These are phyloP conservation scores for Fraxinus latifolia DNA, from an alignment of 305 asterid genomes.

Conservation along the genomic window DNA sequence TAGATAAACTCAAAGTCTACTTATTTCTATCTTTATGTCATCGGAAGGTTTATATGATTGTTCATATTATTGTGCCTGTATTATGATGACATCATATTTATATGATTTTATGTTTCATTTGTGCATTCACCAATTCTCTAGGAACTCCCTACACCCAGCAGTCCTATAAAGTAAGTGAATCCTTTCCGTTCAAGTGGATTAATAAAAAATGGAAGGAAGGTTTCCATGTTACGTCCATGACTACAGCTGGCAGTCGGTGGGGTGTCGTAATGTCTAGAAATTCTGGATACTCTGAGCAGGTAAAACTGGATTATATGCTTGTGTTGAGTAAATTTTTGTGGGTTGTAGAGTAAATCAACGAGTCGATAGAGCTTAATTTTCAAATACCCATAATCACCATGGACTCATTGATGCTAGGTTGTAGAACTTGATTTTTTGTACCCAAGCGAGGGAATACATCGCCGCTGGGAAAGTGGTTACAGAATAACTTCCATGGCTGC, in stretches of 20 bases:
- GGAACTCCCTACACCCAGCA: constrained; percentile 82
- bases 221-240: constrained; percentile 79
- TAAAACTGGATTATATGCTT: constrained; percentile 22
- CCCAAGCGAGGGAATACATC: constrained; percentile 78
- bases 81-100: neutral
- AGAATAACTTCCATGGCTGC: constrained; percentile 85
- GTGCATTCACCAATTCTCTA: constrained; percentile 20
- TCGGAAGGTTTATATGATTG: neutral
- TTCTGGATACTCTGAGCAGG: constrained; percentile 80
- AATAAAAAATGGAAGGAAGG: constrained; percentile 88
- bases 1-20: neutral
- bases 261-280: constrained; percentile 83
- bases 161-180: constrained; percentile 78
- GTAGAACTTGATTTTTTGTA: constrained; percentile 78
- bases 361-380: neutral
- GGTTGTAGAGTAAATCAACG: neutral
- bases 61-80: neutral
- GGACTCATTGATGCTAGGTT: constrained; percentile 36
- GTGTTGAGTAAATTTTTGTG: neutral
- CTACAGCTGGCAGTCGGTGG: constrained; percentile 87
- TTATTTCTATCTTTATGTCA: neutral
- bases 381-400: neutral
- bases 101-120: neutral
- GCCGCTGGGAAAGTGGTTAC: constrained; percentile 75
- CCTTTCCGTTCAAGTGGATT: constrained; percentile 84